These are phyloP conservation scores for Urochloa ruziziensis DNA, from an alignment of 176 grass and related monocot species.

Conservation along the genomic window DNA sequence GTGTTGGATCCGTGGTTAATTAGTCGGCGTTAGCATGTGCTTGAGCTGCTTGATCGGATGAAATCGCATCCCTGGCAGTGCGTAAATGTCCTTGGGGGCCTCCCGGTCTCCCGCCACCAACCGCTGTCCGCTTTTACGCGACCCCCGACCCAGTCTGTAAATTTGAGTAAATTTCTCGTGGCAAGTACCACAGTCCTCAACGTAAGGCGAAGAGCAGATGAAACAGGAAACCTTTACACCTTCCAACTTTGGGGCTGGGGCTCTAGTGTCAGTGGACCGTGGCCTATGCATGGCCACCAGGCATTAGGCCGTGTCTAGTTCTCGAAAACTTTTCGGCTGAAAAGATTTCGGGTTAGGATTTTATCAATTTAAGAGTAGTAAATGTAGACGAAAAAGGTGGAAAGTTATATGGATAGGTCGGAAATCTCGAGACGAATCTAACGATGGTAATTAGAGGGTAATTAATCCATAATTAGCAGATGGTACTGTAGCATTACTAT, in stretches of 20 bases:
- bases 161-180: neutral
- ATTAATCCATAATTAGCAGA: too few relatives aligned
- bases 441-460: too few relatives aligned
- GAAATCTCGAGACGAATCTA: too few relatives aligned
- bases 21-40: conserved; percentile 11
- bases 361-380: too few relatives aligned
- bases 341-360: too few relatives aligned
- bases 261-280: too few relatives aligned
- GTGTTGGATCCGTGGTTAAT: neutral
- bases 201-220: neutral
- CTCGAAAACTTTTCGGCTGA: too few relatives aligned
- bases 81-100: neutral
- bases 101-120: neutral
- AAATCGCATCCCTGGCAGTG: neutral
- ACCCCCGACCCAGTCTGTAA: neutral
- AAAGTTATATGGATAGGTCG: too few relatives aligned
- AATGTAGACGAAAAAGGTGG: too few relatives aligned
- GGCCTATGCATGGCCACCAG: neutral
- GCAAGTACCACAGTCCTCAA: neutral
- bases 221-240: neutral
- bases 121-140: neutral
- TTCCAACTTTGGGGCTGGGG: neutral
- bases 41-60: neutral
- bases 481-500: too few relatives aligned
- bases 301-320: too few relatives aligned